These are phyloP conservation scores for Elsinoe perseae DNA, from an alignment of 2,329 filamentous ascomycete species.

Conservation along the genomic window DNA sequence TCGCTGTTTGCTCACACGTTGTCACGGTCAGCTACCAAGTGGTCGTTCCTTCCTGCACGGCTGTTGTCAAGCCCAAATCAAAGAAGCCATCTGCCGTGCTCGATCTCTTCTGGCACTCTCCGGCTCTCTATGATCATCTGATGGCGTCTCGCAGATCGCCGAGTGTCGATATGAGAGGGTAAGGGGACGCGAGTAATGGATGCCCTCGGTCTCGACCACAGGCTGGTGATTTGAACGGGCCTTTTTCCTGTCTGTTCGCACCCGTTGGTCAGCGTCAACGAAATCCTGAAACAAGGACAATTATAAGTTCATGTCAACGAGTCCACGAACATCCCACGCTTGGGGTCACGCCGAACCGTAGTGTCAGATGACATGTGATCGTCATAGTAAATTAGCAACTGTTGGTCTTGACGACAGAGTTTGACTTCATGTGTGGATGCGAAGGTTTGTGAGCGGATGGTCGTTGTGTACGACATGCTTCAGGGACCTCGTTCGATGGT, in stretches of 20 bases:
- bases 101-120: neutral
- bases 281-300: slow-evolving; percentile 12
- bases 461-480: neutral
- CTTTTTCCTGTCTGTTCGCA: neutral
- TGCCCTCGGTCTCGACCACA: neutral
- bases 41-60: neutral
- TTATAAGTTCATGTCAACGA: neutral
- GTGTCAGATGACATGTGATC: slow-evolving; percentile 1
- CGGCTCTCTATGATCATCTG: neutral
- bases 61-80: neutral
- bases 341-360: neutral
- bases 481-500: neutral
- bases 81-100: neutral
- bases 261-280: slow-evolving; percentile 5
- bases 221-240: neutral
- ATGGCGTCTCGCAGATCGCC: neutral
- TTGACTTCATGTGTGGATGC: neutral
- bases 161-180: neutral
- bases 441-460: neutral
- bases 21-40: neutral
- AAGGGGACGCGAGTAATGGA: slow-evolving; percentile 6
- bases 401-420: neutral
- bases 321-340: neutral
- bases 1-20: neutral
- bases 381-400: neutral